Percentiles rank a stretch among this genome's conserved stretches.
These are phyloP conservation scores for Aspergillus leporis DNA, from an alignment of 495 filamentous ascomycete species.

Conservation along the genomic window DNA sequence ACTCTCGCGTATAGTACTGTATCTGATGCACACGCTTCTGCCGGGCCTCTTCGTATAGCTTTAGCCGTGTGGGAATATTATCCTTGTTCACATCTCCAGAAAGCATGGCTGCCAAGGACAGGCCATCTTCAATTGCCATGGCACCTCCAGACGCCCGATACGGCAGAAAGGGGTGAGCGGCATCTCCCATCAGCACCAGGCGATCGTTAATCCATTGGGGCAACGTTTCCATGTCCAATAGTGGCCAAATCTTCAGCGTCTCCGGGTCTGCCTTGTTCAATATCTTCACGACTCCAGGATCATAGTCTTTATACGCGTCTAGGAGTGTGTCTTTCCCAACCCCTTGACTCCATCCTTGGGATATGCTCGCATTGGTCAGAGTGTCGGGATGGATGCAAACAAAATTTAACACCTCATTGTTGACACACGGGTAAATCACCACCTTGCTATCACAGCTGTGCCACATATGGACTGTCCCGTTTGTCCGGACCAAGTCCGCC, in stretches of 20 bases:
- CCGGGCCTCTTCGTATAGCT: slow-evolving; percentile 58
- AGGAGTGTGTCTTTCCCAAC: slow-evolving; percentile 48
- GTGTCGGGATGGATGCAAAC: slow-evolving; percentile 59
- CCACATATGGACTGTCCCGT: slow-evolving; percentile 51
- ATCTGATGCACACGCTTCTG: slow-evolving; percentile 54
- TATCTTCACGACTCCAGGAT: slow-evolving; percentile 42
- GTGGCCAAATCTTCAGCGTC: slow-evolving; percentile 56
- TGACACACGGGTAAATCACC: slow-evolving; percentile 59
- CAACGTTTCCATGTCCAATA: slow-evolving; percentile 59
- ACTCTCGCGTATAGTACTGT: slow-evolving; percentile 50
- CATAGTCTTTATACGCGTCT: slow-evolving; percentile 52
- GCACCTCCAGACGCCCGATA: slow-evolving; percentile 57
- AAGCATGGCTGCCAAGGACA: slow-evolving; percentile 55
- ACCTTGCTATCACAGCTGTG: slow-evolving; percentile 51
- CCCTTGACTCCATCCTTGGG: slow-evolving; percentile 44
- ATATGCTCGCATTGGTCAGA: slow-evolving; percentile 32
- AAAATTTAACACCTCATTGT: slow-evolving; percentile 59
- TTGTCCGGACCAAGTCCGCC: slow-evolving; percentile 34
- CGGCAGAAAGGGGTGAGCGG: slow-evolving; percentile 62
- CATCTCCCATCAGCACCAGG: slow-evolving; percentile 59
- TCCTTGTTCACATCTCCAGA: slow-evolving; percentile 33
- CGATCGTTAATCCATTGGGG: slow-evolving; percentile 51
- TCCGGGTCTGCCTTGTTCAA: slow-evolving; percentile 49
- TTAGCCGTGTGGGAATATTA: slow-evolving; percentile 53
- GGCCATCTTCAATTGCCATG: slow-evolving; percentile 63